These are phyloP conservation scores for Teratosphaeriaceae sp. DNA, from an alignment of 2,329 filamentous ascomycete species.

Conservation along the genomic window DNA sequence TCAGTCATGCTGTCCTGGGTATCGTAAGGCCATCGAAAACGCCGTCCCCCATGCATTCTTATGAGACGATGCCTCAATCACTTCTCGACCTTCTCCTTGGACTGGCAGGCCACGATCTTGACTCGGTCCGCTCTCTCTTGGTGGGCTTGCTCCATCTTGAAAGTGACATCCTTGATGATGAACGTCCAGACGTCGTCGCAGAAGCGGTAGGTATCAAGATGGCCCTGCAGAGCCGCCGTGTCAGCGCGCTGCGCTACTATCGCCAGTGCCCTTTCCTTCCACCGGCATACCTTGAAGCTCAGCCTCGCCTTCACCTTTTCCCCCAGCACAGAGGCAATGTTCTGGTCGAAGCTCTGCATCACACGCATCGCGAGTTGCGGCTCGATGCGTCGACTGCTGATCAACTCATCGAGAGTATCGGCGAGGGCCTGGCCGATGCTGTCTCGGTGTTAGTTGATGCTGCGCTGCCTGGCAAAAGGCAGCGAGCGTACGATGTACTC, in stretches of 20 bases:
- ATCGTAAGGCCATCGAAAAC: conserved; percentile 2
- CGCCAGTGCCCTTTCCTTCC: too few relatives aligned
- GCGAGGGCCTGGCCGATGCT: conserved; percentile 92
- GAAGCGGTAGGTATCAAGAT: conserved; percentile 96
- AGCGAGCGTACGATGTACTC: conserved; percentile 77
- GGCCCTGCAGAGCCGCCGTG: too few relatives aligned
- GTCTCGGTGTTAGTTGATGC: conserved; percentile 5
- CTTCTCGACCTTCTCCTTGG: conserved; percentile 64
- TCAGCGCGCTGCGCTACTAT: too few relatives aligned
- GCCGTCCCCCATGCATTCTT: background rate
- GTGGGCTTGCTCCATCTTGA: conserved; percentile 75
- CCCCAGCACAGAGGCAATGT: conserved; percentile 82
- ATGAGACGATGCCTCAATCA: background rate
- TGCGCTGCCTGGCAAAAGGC: conserved; percentile 11
- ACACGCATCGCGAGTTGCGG: conserved; percentile 99
- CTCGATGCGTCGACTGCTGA: conserved; percentile 90
- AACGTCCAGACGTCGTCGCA: conserved; percentile 99
- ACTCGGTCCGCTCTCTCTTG: conserved; percentile 80
- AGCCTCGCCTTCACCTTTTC: conserved; percentile 88
- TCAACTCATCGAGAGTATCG: conserved; percentile 94
- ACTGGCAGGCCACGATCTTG: conserved; percentile 95
- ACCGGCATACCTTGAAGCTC: conserved; percentile 98
- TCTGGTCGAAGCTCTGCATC: conserved; percentile 87
- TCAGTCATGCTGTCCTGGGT: conserved; percentile 3
- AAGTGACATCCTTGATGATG: conserved; percentile 96